phyloP scores from a whole-genome alignment of 768 basidiomycete genomes.

The Rhodosporidiobolus sp. region DNA sequence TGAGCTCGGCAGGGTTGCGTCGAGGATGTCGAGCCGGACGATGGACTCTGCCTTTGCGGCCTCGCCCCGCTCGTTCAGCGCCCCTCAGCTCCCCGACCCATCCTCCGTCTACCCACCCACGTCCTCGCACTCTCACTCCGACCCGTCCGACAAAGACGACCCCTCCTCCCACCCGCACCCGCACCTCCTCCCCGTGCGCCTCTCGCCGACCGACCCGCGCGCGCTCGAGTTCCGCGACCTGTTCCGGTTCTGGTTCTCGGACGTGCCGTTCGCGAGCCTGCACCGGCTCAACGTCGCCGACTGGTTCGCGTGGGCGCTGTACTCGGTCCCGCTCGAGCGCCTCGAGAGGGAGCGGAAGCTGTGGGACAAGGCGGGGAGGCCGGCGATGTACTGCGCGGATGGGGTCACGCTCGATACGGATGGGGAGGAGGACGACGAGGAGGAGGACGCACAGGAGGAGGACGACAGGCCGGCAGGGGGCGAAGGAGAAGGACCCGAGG shows the following conservation, averaged over 20 bases:
- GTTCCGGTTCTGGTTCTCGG: constrained; percentile 38
- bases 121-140: too few relatives aligned
- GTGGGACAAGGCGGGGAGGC: constrained; percentile 29
- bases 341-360: constrained; percentile 31
- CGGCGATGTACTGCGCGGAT: constrained; percentile 13
- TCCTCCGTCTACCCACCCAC: not conserved
- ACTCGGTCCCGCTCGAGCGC: constrained; percentile 32
- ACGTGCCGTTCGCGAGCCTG: constrained; percentile 18
- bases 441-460: not conserved
- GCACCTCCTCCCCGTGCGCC: constrained; percentile 25
- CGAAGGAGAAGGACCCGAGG: not conserved
- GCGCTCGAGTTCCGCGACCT: constrained; percentile 41
- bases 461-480: not conserved
- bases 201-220: constrained; percentile 37
- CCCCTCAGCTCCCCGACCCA: not conserved
- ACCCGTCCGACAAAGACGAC: not conserved
- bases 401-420: constrained; percentile 23
- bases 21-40: constrained; percentile 9
- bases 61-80: not conserved
- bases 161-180: constrained; percentile 6
- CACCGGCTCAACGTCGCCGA: constrained; percentile 35
- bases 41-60: constrained; percentile 21
- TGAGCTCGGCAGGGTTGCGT: not conserved
- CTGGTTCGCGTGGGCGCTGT: constrained; percentile 44
- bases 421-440: constrained; percentile 18